phyloP scores from a whole-genome alignment of 2,329 filamentous ascomycete species.

The Nannizziopsis barbatae region DNA sequence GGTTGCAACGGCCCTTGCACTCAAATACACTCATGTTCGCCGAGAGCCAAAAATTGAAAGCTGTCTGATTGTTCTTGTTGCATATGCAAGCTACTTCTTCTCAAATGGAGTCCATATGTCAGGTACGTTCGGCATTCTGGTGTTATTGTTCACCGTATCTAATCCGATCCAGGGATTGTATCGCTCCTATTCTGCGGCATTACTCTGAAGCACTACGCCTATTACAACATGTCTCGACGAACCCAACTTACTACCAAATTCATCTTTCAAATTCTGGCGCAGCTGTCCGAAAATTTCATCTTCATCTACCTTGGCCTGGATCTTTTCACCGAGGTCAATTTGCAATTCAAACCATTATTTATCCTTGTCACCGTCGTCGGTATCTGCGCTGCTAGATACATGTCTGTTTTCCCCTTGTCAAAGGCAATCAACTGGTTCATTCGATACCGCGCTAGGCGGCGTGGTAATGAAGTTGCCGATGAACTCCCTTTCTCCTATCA shows the following conservation, averaged over 20 bases:
- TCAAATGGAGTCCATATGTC: slow-evolving; percentile 94
- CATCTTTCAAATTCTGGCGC: slow-evolving; percentile 85
- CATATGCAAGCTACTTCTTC: slow-evolving; percentile 96
- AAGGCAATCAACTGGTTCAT: slow-evolving; percentile 86
- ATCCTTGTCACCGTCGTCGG: slow-evolving; percentile 87
- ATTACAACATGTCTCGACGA: slow-evolving; percentile 98
- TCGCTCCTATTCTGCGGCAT: slow-evolving; percentile 95
- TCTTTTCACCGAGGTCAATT: slow-evolving; percentile 77
- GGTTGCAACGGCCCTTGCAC: slow-evolving; percentile 69
- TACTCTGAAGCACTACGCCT: slow-evolving; percentile 95
- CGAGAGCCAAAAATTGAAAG: slow-evolving; percentile 94
- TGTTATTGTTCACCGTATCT: background rate
- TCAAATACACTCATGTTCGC: slow-evolving; percentile 91
- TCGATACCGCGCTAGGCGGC: slow-evolving; percentile 66
- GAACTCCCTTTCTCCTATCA: slow-evolving; percentile 93
- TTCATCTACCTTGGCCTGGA: slow-evolving; percentile 97
- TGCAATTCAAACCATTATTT: slow-evolving; percentile 87
- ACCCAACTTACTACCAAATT: slow-evolving; percentile 98
- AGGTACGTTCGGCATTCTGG: slow-evolving; percentile 46
- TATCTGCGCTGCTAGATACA: slow-evolving; percentile 84
- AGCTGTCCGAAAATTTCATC: slow-evolving; percentile 97
- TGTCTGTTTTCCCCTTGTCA: slow-evolving; percentile 88
- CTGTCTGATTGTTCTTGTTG: slow-evolving; percentile 82
- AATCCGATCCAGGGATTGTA: slow-evolving; percentile 64
- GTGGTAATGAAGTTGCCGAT: slow-evolving; percentile 65